Evolutionary conservation across 768 basidiomycete genomes (phyloP).

Genomic region (Sistotremastrum suecicum): DNA sequence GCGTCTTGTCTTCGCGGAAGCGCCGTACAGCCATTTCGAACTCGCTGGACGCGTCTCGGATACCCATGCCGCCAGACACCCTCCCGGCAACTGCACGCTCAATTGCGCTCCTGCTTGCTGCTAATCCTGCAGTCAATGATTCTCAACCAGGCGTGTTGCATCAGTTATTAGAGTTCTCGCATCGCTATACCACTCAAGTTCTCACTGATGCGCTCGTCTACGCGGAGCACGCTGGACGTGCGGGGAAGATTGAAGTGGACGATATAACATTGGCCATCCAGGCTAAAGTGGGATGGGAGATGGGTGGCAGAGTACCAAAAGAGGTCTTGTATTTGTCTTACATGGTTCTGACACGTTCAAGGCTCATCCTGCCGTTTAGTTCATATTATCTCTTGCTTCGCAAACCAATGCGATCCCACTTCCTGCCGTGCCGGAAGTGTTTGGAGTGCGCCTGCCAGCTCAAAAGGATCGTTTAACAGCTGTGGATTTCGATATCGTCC

Average conservation of each 20-base stretch:
- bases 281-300: conserved; percentile 86
- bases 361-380: conserved; percentile 26
- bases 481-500: conserved; percentile 77
- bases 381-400: conserved; percentile 63
- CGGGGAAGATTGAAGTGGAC: conserved; percentile 72
- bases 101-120: conserved; percentile 71
- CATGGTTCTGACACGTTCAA: not conserved
- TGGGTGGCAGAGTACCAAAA: conserved; percentile 78
- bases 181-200: conserved; percentile 72
- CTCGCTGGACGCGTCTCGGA: no score
- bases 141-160: conserved; percentile 77
- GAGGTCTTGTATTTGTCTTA: conserved; percentile 37
- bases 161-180: conserved; percentile 76
- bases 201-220: conserved; percentile 78
- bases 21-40: no score
- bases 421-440: conserved; percentile 77
- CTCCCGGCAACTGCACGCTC: conserved; percentile 77
- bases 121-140: conserved; percentile 74
- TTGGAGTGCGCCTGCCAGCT: conserved; percentile 71
- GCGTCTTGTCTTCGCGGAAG: no score
- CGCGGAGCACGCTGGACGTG: conserved; percentile 70
- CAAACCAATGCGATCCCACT: conserved; percentile 73
- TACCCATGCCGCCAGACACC: conserved; percentile 32
- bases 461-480: conserved; percentile 56
- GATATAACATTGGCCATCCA: conserved; percentile 73